phyloP scores from a whole-genome alignment of 495 filamentous ascomycete genomes.

The Darksidea phi region DNA sequence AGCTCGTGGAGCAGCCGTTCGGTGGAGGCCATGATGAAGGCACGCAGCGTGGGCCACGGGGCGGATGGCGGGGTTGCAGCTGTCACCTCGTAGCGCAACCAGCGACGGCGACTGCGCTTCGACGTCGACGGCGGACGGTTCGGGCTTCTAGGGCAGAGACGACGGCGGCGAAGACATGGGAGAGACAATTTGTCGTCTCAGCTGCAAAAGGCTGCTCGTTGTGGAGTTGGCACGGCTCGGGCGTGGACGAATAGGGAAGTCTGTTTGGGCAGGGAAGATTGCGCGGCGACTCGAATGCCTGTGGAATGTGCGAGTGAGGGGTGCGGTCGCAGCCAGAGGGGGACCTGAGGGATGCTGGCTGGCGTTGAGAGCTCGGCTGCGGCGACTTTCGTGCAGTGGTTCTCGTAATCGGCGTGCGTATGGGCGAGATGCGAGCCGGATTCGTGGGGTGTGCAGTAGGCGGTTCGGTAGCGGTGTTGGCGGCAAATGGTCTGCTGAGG shows the following conservation, averaged over 20 bases:
- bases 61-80: background rate
- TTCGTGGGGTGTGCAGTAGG: background rate
- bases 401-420: constrained; percentile 1
- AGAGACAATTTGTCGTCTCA: background rate
- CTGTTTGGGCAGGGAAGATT: constrained; percentile 20
- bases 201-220: constrained; percentile 11
- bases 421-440: background rate
- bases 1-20: constrained; percentile 48
- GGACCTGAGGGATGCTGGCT: no score
- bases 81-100: constrained; percentile 6
- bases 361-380: background rate
- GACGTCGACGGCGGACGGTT: background rate
- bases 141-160: background rate
- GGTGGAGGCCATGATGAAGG: constrained; percentile 51
- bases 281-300: background rate
- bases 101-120: background rate
- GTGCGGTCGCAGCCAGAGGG: background rate
- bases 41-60: constrained; percentile 4
- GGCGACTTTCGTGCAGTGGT: background rate
- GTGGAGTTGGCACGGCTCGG: constrained; percentile 4
- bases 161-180: constrained; percentile 16
- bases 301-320: background rate
- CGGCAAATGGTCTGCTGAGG: no score
- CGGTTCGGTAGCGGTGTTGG: no score
- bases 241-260: constrained; percentile 19